A percentile compares a stretch with the other conserved stretches of the same genome.
These are phyloP conservation scores for Leccinum broughii DNA, from an alignment of 768 basidiomycete species.

Conservation along the genomic window DNA sequence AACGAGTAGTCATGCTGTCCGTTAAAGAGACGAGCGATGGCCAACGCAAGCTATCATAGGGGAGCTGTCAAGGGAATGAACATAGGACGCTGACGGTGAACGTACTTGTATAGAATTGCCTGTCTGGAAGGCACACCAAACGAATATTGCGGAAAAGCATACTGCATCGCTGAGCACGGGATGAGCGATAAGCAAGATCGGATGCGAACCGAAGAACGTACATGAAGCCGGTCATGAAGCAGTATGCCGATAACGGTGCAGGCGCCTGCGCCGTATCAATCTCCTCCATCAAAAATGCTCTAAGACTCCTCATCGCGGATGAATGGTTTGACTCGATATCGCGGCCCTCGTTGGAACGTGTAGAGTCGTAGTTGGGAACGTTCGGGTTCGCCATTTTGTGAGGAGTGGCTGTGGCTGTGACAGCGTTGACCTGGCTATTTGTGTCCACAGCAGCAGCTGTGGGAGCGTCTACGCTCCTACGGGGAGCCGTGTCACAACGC, in stretches of 20 bases:
- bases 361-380: not conserved
- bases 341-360: not conserved
- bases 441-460: not conserved
- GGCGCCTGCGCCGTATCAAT: constrained; percentile 37
- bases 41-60: constrained; percentile 62
- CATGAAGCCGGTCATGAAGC: constrained; percentile 83
- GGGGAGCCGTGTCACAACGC: not conserved
- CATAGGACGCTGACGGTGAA: not conserved
- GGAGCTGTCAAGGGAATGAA: not conserved
- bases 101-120: constrained; percentile 70
- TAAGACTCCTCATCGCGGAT: constrained; percentile 10
- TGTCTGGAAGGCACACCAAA: constrained; percentile 88
- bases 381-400: not conserved
- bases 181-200: constrained; percentile 1
- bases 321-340: constrained; percentile 21
- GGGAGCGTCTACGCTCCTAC: not conserved
- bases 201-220: constrained; percentile 34
- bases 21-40: constrained; percentile 78
- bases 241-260: constrained; percentile 60
- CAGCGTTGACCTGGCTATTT: not conserved
- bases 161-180: constrained; percentile 54
- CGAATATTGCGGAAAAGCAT: constrained; percentile 75
- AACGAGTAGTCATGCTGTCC: constrained; percentile 56
- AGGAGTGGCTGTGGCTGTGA: constrained; percentile 1
- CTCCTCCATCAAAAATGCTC: constrained; percentile 22